phyloP scores from a whole-genome alignment of 2,329 filamentous ascomycete species.

The Phyllachora maydis region DNA sequence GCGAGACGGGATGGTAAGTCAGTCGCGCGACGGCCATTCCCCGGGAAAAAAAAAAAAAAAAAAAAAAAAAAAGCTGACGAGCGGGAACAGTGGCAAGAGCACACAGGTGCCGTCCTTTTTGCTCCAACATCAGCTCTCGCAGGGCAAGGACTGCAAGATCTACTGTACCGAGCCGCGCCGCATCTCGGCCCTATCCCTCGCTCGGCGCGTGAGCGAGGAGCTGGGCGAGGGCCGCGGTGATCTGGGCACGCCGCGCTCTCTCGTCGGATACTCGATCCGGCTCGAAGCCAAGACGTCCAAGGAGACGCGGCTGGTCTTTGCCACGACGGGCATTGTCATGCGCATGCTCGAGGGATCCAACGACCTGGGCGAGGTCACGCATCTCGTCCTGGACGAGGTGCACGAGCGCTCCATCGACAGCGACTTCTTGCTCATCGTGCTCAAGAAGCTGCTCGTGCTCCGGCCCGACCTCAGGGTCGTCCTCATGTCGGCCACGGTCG shows the following conservation, averaged over 20 bases:
- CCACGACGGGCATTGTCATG: constrained; percentile 85
- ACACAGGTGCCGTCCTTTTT: constrained; percentile 94
- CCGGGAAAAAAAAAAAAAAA: neutral
- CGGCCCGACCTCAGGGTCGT: constrained; percentile 78
- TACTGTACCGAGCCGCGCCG: constrained; percentile 90
- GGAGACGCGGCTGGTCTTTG: constrained; percentile 73
- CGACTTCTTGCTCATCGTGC: constrained; percentile 82
- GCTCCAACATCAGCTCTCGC: constrained; percentile 67
- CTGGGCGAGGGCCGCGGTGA: constrained; percentile 70
- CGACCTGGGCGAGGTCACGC: constrained; percentile 74
- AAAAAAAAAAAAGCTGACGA: no score
- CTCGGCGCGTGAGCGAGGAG: constrained; percentile 83
- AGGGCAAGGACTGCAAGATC: constrained; percentile 69
- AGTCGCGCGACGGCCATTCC: neutral
- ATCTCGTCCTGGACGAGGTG: constrained; percentile 91
- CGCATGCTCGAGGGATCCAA: constrained; percentile 86
- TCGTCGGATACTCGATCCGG: constrained; percentile 88
- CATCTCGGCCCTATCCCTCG: constrained; percentile 90
- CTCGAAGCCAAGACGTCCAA: constrained; percentile 71
- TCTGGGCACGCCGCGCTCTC: constrained; percentile 60
- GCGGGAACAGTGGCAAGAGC: constrained; percentile 60
- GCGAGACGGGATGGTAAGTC: constrained; percentile 69
- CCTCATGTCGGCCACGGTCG: constrained; percentile 93
- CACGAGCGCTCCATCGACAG: constrained; percentile 94
- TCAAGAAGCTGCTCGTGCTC: constrained; percentile 59